Conservation (phyloP, 1,284 basidiomycete genomes). For the Rugosomyces carneus region DNA sequence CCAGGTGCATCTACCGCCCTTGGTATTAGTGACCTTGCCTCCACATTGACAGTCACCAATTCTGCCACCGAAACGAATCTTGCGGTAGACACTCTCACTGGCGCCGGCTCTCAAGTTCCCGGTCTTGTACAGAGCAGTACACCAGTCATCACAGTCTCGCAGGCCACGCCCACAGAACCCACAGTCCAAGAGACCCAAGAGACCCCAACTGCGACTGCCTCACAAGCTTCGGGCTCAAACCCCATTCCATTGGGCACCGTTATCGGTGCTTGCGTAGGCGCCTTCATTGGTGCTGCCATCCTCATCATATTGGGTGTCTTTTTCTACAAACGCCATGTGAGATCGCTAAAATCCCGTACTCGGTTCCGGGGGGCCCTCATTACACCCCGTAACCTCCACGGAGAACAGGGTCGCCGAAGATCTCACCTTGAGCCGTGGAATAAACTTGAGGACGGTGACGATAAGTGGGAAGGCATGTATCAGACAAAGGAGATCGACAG, state of each 20-base stretch:
- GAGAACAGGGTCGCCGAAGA: constrained; percentile 31
- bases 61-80: constrained; percentile 17
- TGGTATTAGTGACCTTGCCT: constrained; percentile 36
- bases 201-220: constrained; percentile 17
- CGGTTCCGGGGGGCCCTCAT: constrained; percentile 20
- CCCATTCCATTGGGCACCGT: constrained; percentile 43
- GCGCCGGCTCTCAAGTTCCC: constrained; percentile 11
- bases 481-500: constrained; percentile 34
- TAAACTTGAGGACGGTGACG: constrained; percentile 41
- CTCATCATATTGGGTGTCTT: constrained; percentile 42
- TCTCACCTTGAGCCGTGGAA: constrained; percentile 41
- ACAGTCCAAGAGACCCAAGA: constrained; percentile 2
- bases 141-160: constrained; percentile 13
- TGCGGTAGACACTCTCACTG: constrained; percentile 20
- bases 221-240: constrained; percentile 21
- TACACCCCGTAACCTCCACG: constrained; percentile 27
- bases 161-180: too few relatives aligned
- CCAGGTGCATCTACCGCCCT: constrained; percentile 43
- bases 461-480: constrained; percentile 38
- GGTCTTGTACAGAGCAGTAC: constrained; percentile 16
- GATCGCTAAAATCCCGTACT: constrained; percentile 23
- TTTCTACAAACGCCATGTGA: constrained; percentile 41
- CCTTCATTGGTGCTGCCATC: constrained; percentile 37
- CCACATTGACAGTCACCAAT: constrained; percentile 23
- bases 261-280: constrained; percentile 46